A percentile compares a stretch with the other conserved stretches of the same genome.
Evolutionary conservation across 768 basidiomycete genomes (phyloP).

Genomic region (Lactifluus piperatus): DNA sequence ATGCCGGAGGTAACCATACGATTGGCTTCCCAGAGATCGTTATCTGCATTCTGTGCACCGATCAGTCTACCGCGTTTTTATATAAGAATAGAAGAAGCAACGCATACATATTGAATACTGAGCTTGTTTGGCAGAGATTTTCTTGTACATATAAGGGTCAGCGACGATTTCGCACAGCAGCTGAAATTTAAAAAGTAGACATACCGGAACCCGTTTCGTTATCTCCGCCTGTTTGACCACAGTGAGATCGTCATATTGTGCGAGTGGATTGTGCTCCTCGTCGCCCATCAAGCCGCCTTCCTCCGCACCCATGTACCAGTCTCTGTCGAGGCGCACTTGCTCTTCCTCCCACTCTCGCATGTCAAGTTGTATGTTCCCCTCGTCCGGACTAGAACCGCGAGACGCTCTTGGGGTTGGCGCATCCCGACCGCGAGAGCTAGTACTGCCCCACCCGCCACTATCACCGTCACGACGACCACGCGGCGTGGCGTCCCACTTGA

Average conservation of each 20-base stretch:
- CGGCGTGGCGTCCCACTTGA: slow-evolving; percentile 93
- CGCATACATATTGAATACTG: slow-evolving; percentile 89
- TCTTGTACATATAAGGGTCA: slow-evolving; percentile 37
- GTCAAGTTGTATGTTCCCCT: slow-evolving; percentile 55
- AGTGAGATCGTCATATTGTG: slow-evolving; percentile 85
- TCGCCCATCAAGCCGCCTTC: slow-evolving; percentile 81
- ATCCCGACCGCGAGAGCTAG: slow-evolving; percentile 57
- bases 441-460: slow-evolving; percentile 54
- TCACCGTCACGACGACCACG: slow-evolving; percentile 45
- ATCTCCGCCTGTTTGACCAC: slow-evolving; percentile 64
- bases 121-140: slow-evolving; percentile 88
- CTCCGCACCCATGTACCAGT: slow-evolving; percentile 94
- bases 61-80: slow-evolving; percentile 10
- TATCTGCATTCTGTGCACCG: slow-evolving; percentile 89
- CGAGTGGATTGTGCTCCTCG: slow-evolving; percentile 86
- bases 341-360: slow-evolving; percentile 96
- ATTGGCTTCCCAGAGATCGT: slow-evolving; percentile 98
- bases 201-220: slow-evolving; percentile 62
- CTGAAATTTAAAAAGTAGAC: slow-evolving; percentile 24
- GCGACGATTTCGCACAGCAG: neutral
- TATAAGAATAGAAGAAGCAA: neutral
- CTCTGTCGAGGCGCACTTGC: slow-evolving; percentile 81
- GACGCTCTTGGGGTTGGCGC: slow-evolving; percentile 70
- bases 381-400: slow-evolving; percentile 62
- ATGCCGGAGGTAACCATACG: slow-evolving; percentile 96